Base-by-base conservation (phyloP, 345 rosid species). In the Orychophragmus violaceus region DNA sequence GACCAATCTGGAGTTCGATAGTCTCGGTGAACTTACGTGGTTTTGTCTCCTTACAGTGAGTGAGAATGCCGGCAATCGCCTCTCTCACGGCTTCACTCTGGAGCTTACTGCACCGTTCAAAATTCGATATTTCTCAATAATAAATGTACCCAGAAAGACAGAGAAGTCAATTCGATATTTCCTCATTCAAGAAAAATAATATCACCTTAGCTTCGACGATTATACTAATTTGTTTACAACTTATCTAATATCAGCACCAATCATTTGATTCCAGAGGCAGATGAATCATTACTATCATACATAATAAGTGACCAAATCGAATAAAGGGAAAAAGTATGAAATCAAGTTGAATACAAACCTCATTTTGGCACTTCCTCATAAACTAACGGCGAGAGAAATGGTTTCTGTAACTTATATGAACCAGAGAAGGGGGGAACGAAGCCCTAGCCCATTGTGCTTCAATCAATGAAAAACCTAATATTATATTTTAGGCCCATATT, bases 1-100 rank as follows among this genome's bases (percentile, higher is more conserved):
- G 83, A 18, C 98, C 98, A 75, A 93, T 90, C 84, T 93, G 94
- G 17, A 93, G 91, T 50, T 93, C 98, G 50, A 93, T 78, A 0
- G 97, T 90, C 90, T 93, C 97, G 0, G 87, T 81, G 74, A 93
- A 90, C 53, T 90, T 87, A 2, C 96, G 79, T 1, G 74, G 74
- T 18, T 84, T 79, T 25, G 84, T 93, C 76, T 90, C 98, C 22
- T 78, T 77, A 2, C 81, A 76, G 35, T 81, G 72, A 51, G 64
- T 66, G 79, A 66, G 59, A 59, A 93, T 83, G 18, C 69, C 61
- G 1, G 94, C 13, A 42, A 93, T 86, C 0, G 97, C 98, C 70
- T 93, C 98, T 66, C 94, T 86, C 54, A 93, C 57, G 5, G 93
- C 85, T 24, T 93, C 98, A 59, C 93, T 79, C 81, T 84, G 87